Base-by-base conservation (phyloP, 306 rosid species). In the Abrus pulchellus region DNA sequence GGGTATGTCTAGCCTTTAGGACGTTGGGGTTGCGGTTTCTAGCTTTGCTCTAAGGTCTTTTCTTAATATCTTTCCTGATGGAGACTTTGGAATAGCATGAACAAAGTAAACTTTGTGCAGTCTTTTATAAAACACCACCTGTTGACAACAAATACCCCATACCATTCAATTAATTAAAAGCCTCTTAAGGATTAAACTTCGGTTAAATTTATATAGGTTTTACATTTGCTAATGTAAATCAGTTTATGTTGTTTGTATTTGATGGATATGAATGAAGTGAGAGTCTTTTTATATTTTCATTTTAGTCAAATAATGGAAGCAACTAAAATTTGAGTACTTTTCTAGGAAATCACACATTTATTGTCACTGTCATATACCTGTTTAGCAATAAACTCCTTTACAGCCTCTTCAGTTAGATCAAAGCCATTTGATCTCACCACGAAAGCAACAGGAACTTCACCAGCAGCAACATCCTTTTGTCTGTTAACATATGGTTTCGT, bases 121-220 rank as follows among this genome's bases (percentile, higher is more conserved):
- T 83, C 87, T 94, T 85, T 94, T 94, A 86, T 94, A 94, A 47
- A 91, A 92, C 70, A 91, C 97, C 27, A 94, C 99, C 97, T 94
- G 90, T 77, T 80, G 29, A 36, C 9, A 60, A 78, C 60, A 74
- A 74, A 81, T 20, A 45, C 74, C 74, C 56, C 68, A 57, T n/a
- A 20, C 29, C 77, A 65, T 53, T 76, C 44, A 59, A 40, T 72
- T 54, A 71, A 28, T 14, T n/a, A 40, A 68, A 54, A 44, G 1
- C 8, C 9, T 20, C 1, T 44, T n/a, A 2, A 62, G 30, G 2
- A 65, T 79, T 29, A 77, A 38, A 28, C 29, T 14, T 57, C 45
- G 56, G 29, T 36, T 48, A 4, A 52, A 38, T 52, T 77, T 47
- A 57, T 3, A 56, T 56, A 10, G 28, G 30, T 10, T 71, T 29